Conservation (phyloP, 345 rosid species). For the Gossypium anomalum region DNA sequence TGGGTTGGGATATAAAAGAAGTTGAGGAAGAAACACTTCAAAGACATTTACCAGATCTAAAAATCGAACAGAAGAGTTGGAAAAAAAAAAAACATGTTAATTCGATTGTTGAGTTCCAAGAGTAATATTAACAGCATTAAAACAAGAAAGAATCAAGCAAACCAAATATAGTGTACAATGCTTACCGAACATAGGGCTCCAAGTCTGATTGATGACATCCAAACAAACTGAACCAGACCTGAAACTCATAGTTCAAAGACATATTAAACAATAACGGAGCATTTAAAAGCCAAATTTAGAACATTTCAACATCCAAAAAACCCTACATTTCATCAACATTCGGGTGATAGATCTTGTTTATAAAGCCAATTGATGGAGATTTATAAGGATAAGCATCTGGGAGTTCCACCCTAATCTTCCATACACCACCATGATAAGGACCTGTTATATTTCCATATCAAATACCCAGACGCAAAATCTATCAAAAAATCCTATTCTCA, state of each 20-base stretch:
- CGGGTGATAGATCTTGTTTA: constrained; percentile 95
- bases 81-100: too few species aligned
- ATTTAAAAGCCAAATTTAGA: constrained; percentile 3
- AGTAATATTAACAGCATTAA: not conserved
- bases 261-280: constrained; percentile 7
- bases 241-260: constrained; percentile 28
- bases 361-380: constrained; percentile 95
- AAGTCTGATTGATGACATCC: constrained; percentile 95
- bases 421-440: constrained; percentile 83
- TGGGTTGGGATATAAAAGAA: constrained; percentile 94
- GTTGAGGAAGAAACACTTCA: constrained; percentile 97
- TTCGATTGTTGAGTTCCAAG: constrained; percentile 1
- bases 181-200: constrained; percentile 99
- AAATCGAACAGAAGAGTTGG: constrained; percentile 19
- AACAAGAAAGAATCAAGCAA: constrained; percentile 2
- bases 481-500: constrained; percentile 7
- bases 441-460: constrained; percentile 48
- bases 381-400: constrained; percentile 99
- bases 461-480: constrained; percentile 14
- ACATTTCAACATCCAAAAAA: not conserved
- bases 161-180: constrained; percentile 9
- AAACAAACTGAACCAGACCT: constrained; percentile 98
- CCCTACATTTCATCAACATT: constrained; percentile 98
- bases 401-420: constrained; percentile 96
- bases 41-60: constrained; percentile 94